phyloP scores from a whole-genome alignment of 768 basidiomycete genomes.

The Mycena polygramma region DNA sequence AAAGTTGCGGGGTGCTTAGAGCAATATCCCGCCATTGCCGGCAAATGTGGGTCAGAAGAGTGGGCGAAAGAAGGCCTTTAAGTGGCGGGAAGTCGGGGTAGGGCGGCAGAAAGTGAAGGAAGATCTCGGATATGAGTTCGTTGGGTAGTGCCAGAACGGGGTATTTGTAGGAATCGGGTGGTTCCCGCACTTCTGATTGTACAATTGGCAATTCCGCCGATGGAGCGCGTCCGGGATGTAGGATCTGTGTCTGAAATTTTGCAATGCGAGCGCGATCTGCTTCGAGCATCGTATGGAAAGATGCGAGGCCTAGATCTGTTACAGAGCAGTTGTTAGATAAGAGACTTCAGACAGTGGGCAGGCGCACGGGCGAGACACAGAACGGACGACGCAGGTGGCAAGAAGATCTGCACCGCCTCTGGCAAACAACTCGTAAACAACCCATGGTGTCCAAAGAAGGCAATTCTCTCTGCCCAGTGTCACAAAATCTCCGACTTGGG shows the following conservation, averaged over 20 bases:
- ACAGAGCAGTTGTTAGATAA: no score
- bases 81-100: not conserved
- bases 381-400: no score
- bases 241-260: not conserved
- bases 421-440: no score
- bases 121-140: not conserved
- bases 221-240: not conserved
- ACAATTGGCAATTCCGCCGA: not conserved
- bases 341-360: no score
- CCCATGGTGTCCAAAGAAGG: no score
- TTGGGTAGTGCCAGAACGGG: not conserved
- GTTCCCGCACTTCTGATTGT: not conserved
- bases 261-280: not conserved
- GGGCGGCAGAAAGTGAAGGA: not conserved
- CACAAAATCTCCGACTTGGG: no score
- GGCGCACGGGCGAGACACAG: no score
- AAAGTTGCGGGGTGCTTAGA: not conserved
- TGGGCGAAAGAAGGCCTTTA: not conserved
- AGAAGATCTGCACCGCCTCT: no score
- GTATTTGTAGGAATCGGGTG: not conserved
- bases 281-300: no score
- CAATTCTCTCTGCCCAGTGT: no score
- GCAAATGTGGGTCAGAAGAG: not conserved
- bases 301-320: no score
- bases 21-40: not conserved